Evolutionary conservation across 345 rosid species (phyloP).

Genomic region (Cardamine chenopodiifolia): DNA sequence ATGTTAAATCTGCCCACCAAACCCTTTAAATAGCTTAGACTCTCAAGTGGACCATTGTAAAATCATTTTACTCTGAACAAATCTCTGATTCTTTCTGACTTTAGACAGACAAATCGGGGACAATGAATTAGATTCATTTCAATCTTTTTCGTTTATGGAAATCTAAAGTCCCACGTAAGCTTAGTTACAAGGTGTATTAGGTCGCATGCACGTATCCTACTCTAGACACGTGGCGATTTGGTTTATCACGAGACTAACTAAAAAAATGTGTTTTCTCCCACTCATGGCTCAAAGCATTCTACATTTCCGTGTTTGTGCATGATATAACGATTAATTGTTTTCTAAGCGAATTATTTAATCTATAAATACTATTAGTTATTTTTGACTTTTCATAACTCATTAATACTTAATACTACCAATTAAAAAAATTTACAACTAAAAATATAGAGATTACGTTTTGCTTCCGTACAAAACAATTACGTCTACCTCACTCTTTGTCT

Average conservation of each 20-base stretch:
- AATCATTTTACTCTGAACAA: constrained; percentile 17
- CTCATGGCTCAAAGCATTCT: constrained; percentile 17
- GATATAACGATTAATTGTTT: not conserved
- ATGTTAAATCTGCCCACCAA: constrained; percentile 37
- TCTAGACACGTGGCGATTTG: constrained; percentile 14
- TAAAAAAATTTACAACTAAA: not conserved
- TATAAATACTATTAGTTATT: not conserved
- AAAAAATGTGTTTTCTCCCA: constrained; percentile 23
- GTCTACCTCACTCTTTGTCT: constrained; percentile 27
- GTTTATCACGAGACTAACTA: constrained; percentile 21
- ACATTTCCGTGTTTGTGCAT: constrained; percentile 33
- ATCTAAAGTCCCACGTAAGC: constrained; percentile 33
- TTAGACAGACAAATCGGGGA: constrained; percentile 39
- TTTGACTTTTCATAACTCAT: not conserved
- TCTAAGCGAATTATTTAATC: not conserved
- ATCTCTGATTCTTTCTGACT: constrained; percentile 33
- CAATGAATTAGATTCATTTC: constrained; percentile 38
- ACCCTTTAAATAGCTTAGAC: constrained; percentile 18
- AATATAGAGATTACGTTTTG: not conserved
- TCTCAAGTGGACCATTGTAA: constrained; percentile 38
- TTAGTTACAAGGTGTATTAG: constrained; percentile 25
- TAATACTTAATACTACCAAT: not conserved
- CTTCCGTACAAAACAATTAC: constrained; percentile 36
- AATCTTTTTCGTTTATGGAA: constrained; percentile 35
- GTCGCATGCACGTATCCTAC: constrained; percentile 32